Conservation (phyloP, 2,329 filamentous ascomycete genomes). For the Lachnellula hyalina region DNA sequence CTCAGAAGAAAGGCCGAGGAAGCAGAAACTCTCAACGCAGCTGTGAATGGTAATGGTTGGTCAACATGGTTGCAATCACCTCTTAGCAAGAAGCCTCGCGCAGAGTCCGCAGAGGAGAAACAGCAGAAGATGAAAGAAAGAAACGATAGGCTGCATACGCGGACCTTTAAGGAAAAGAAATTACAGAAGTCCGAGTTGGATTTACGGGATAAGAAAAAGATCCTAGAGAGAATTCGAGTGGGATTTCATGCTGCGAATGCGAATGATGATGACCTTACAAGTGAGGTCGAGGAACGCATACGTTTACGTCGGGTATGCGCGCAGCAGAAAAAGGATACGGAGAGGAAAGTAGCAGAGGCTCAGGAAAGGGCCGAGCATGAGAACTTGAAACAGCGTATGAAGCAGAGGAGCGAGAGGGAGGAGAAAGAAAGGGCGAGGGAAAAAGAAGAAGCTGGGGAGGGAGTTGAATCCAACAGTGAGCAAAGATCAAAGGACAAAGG, state of each 20-base stretch:
- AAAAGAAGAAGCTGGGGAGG: constrained; percentile 8
- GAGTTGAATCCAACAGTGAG: constrained; percentile 1
- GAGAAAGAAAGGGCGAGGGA: neutral
- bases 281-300: constrained; percentile 7
- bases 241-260: constrained; percentile 11
- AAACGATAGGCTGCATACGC: constrained; percentile 31
- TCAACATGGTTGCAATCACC: constrained; percentile 27
- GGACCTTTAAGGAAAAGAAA: constrained; percentile 31
- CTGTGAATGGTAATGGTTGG: constrained; percentile 32
- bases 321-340: neutral
- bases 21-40: constrained; percentile 16
- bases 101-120: constrained; percentile 32
- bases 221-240: constrained; percentile 3
- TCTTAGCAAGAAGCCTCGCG: constrained; percentile 23
- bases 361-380: constrained; percentile 11
- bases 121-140: constrained; percentile 28
- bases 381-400: neutral
- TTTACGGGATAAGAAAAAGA: constrained; percentile 13
- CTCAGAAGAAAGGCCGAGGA: constrained; percentile 27
- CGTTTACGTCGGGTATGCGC: neutral
- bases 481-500: constrained; percentile 9
- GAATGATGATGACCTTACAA: constrained; percentile 11
- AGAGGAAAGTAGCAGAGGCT: constrained; percentile 9
- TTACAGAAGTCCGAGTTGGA: constrained; percentile 18
- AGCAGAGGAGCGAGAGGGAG: constrained; percentile 1